Evolutionary conservation across 768 basidiomycete species (phyloP), one percentile per base, ranked within the genome.

Genomic region (Leccinum disarticulatum): DNA sequence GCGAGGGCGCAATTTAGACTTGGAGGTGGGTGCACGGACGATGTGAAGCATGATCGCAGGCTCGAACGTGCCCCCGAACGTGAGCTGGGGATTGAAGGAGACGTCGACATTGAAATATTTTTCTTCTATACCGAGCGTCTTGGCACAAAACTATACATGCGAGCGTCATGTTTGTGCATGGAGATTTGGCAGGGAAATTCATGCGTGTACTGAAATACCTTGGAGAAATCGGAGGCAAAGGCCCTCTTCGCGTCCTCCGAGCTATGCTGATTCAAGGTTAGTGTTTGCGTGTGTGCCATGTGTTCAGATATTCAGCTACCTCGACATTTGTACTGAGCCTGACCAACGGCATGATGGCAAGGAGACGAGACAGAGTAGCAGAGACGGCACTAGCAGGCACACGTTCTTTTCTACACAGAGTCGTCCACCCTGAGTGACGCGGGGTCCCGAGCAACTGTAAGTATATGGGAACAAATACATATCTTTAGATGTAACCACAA

Each of bases 41-140:
- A 87, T 74, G 51, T 70, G 72, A 56, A 90, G 73, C 53, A 81
- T 74, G 72, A 87, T 82, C 4, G 87, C 85, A 19, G 88, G 88
- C 15, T 88, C 87, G 54, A 87, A 81, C 4, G 81, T 81, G 14
- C 87, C 88, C 19, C 38, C 38, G 38, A 41, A 41, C 17, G 15
- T 41, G 38, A 41, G 9, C 14, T 41, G 38, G 17, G 8, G 38
- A 41, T 41, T 41, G 38, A 41, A 41, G 17, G 38, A 17, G 38
- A 41, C 38, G 38, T 41, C 38, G 38, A 41, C 8, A 41, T 41
- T 17, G 38, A 41, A 17, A 38, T 17, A 8, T 38, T 38, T 15
- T n/a, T 41, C 38, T 41, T 17, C 38, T 41, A 9, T 41, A n/a
- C 8, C 63, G 61, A 89, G 69, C 7, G 77, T 76, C 55, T 80